Evolutionary conservation across 768 basidiomycete species (phyloP), one percentile per base, ranked within the genome.

Genomic region (Mycena sanguinolenta): DNA sequence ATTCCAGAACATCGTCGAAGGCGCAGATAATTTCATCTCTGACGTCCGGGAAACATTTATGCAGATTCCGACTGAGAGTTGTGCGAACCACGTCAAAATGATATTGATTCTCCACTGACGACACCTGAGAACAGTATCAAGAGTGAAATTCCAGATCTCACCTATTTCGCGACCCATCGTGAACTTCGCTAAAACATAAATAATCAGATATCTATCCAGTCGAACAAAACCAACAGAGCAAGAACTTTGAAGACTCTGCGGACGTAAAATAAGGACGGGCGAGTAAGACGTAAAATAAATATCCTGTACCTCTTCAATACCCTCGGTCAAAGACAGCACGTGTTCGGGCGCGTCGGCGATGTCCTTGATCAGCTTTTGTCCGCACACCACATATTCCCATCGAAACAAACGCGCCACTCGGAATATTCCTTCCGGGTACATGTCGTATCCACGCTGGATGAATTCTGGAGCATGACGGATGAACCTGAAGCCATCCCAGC

Each of bases 381-480:
- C 76, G 21, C 76, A 72, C 9, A 85, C 71, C 17, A 89, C 65
- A 44, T 87, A 81, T 0, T 74, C 64, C 88, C 88, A 88, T 28
- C 53, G 63, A 6, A 46, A 71, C 19, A 57, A 25, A 12, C 70
- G 61, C 16, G 65, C 59, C 3, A 66, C 9, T 38, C 70, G 70
- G 27, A 71, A 71, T 21, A 67, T 28, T 8, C 70, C 55, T 1
- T 71, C 42, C 10, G 60, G 60, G n/a, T 71, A 42, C 14, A 28
- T 34, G 27, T 67, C 50, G 49, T 63, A 71, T 0, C 70, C 70
- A 2, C n/a, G 55, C 46, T 71, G 70, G 3, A 67, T 50, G 10
- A 67, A 30, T 0, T 63, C 61, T 17, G 70, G 28, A 9, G 70
- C 65, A 36, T 63, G 12, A 2, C 5, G 4, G n/a, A 58, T 10